Conservation (phyloP, 1,284 basidiomycete species). For the Naganishia albida region DNA sequence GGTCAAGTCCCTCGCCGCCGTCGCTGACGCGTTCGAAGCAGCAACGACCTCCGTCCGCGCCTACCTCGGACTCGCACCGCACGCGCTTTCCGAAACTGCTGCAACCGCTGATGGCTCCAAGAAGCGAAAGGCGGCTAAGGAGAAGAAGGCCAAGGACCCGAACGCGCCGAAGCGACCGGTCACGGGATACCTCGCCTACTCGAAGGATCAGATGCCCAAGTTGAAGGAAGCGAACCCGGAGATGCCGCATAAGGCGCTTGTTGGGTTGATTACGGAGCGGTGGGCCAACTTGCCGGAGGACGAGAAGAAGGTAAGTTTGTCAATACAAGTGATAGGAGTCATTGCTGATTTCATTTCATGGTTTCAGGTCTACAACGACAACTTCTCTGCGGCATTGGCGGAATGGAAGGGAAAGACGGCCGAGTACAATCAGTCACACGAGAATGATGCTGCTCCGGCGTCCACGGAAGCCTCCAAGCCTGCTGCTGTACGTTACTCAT, state of each 20-base stretch:
- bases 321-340: not conserved
- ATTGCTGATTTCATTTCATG: not conserved
- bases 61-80: constrained; percentile 49
- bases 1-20: constrained; percentile 51
- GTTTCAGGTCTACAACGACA: constrained; percentile 40
- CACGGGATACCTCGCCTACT: constrained; percentile 90
- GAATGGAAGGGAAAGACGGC: constrained; percentile 28
- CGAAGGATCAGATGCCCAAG: constrained; percentile 55
- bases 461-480: constrained; percentile 20
- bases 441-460: constrained; percentile 7
- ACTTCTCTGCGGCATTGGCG: constrained; percentile 38
- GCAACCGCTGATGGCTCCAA: constrained; percentile 36
- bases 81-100: constrained; percentile 34
- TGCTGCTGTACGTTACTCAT: constrained; percentile 2
- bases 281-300: constrained; percentile 71
- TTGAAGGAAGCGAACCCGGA: constrained; percentile 61
- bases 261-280: constrained; percentile 68
- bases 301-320: constrained; percentile 67
- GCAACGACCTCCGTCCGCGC: constrained; percentile 51
- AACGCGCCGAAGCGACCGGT: constrained; percentile 92
- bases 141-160: constrained; percentile 69
- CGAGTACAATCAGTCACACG: constrained; percentile 23
- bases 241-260: constrained; percentile 70
- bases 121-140: constrained; percentile 39
- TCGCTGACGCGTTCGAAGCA: constrained; percentile 51